Conservation (phyloP, 2,329 filamentous ascomycete species). For the Endothia cerciana region DNA sequence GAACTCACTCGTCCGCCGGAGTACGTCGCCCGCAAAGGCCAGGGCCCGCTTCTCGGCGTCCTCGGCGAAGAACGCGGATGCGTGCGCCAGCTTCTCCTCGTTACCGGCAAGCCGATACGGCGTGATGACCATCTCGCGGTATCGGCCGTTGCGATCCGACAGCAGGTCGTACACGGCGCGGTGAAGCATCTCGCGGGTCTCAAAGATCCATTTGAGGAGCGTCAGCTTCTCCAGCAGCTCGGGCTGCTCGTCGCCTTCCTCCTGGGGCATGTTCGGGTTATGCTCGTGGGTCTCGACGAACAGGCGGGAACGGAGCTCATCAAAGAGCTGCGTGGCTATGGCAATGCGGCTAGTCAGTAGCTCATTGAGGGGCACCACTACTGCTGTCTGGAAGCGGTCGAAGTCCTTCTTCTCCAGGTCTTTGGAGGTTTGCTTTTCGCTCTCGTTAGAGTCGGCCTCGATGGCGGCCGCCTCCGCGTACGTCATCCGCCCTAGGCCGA, state of each 20-base stretch:
- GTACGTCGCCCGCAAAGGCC: constrained; percentile 71
- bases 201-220: constrained; percentile 94
- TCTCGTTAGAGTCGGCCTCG: constrained; percentile 72
- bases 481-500: constrained; percentile 75
- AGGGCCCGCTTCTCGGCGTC: constrained; percentile 75
- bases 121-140: constrained; percentile 79
- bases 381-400: constrained; percentile 79
- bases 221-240: constrained; percentile 94
- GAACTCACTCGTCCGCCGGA: constrained; percentile 77
- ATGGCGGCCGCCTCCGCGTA: constrained; percentile 83
- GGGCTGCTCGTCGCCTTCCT: constrained; percentile 93
- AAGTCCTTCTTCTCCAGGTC: constrained; percentile 80
- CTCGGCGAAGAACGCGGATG: constrained; percentile 78
- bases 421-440: constrained; percentile 72
- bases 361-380: constrained; percentile 83
- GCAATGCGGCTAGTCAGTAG: constrained; percentile 76
- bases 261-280: constrained; percentile 82
- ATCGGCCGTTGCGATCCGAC: constrained; percentile 82
- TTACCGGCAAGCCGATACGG: constrained; percentile 79
- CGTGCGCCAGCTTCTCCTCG: constrained; percentile 77
- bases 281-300: constrained; percentile 70
- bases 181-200: constrained; percentile 86
- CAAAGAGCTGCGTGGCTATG: constrained; percentile 76
- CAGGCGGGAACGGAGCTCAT: constrained; percentile 72
- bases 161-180: constrained; percentile 84